Evolutionary conservation across 192 early-diverging fungal genomes (phyloP), one percentile per base, ranked within the genome.

Genomic region (Backusella psychrophila): DNA sequence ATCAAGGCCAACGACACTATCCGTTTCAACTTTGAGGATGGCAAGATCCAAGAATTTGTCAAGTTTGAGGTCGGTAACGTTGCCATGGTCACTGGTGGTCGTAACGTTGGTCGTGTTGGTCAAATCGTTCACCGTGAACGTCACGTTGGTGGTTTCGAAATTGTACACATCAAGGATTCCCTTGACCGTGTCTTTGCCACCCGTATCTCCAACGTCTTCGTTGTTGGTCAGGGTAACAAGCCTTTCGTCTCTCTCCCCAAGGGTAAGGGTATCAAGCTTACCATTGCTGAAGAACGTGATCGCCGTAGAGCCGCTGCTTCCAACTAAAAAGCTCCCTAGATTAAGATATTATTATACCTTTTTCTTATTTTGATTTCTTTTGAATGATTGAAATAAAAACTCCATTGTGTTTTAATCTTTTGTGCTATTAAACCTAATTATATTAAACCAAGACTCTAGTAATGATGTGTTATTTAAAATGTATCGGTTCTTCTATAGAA

Each of bases 1-100:
- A 93, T 99, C 90, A 98, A 98, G 93, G 97, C 95, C 86, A 98
- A 99, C 92, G 98, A 99, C 90, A 96, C 96, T 42, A 87, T 99
- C 88, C 96, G 96, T 90, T 88, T 98, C 79, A 97, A 99, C 82
- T 77, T 99, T 65, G 97, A 95, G 84, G 90, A 89, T 71, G 90
- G 91, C 86, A 99, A 99, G 94, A 91, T 97, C 80, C 86, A 86
- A 72, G 96, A 95, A 77, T 94, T 91, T 82, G 84, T 98, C 90
- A 98, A 98, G 91, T 99, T 99, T 82, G 98, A 99, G 82, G 85
- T 91, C 65, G 98, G 98, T 78, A 98, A 99, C 91, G 78, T 99
- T n/a, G 94, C 90, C 77, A 97, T 96, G 94, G 90, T 96, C 78
- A 99, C 98, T 75, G 98, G 98, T 79, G 98, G 98, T 80, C 94